These are phyloP conservation scores for Ceraceosorus guamensis DNA, from an alignment of 1,284 basidiomycete genomes.

Conservation along the genomic window DNA sequence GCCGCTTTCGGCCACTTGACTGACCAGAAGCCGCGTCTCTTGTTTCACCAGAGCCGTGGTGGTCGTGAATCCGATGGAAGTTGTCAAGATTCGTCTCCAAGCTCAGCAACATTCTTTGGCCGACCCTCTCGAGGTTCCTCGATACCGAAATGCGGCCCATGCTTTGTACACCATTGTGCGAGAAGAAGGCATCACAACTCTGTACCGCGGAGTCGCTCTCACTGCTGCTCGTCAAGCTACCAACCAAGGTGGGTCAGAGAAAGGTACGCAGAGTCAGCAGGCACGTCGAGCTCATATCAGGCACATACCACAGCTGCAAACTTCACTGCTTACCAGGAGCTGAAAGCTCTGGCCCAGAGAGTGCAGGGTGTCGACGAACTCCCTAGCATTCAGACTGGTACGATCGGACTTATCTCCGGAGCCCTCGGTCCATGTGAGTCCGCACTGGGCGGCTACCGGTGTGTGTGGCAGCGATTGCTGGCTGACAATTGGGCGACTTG, in stretches of 20 bases:
- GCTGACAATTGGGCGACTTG: too few species aligned
- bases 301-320: conserved; percentile 71
- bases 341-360: conserved; percentile 72
- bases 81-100: conserved; percentile 96
- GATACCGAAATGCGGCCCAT: conserved; percentile 93
- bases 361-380: conserved; percentile 59
- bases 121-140: conserved; percentile 85
- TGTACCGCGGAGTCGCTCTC: conserved; percentile 83
- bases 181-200: conserved; percentile 77
- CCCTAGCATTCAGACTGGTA: conserved; percentile 79
- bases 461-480: too few species aligned
- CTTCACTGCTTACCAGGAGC: conserved; percentile 95
- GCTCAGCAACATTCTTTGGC: conserved; percentile 96
- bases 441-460: too few species aligned
- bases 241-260: conserved; percentile 84
- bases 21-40: conserved; percentile 2
- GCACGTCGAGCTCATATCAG: too few species aligned
- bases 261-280: too few species aligned
- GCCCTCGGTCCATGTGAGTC: conserved; percentile 92
- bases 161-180: conserved; percentile 90
- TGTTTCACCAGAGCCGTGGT: conserved; percentile 59
- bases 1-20: background rate
- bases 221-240: conserved; percentile 95
- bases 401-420: conserved; percentile 88
- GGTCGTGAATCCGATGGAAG: conserved; percentile 98